Evolutionary conservation across 2,329 filamentous ascomycete species (phyloP).

Genomic region (Neofusicoccum cordaticola): DNA sequence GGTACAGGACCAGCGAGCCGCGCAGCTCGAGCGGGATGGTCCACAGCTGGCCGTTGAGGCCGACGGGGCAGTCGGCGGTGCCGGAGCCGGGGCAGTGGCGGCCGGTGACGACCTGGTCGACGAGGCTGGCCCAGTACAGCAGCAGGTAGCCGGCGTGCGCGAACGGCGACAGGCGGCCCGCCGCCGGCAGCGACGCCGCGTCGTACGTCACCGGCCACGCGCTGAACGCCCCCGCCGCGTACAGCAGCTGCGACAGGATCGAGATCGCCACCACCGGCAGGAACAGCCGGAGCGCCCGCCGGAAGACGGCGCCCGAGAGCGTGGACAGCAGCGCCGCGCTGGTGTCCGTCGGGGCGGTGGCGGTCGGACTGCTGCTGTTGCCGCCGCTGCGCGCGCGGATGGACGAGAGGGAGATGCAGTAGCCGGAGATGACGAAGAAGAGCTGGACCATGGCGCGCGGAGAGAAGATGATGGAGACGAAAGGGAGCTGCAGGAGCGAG

Average conservation of each 20-base stretch:
- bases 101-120: not conserved
- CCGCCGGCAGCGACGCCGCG: not conserved
- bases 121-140: not conserved
- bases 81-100: not conserved
- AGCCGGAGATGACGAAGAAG: constrained; percentile 17
- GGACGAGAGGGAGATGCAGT: constrained; percentile 13
- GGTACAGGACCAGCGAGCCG: constrained; percentile 44
- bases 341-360: not conserved
- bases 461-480: constrained; percentile 16
- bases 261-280: constrained; percentile 27
- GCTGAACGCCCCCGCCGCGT: not conserved
- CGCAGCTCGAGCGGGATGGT: constrained; percentile 47
- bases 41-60: constrained; percentile 38
- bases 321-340: constrained; percentile 30
- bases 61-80: not conserved
- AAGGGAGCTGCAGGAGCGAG: constrained; percentile 18
- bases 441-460: constrained; percentile 49
- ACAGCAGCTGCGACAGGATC: not conserved
- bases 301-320: constrained; percentile 43
- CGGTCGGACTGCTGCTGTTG: constrained; percentile 33
- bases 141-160: not conserved
- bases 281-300: constrained; percentile 40
- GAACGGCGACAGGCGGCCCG: not conserved
- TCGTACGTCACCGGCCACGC: not conserved
- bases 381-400: constrained; percentile 40